These are phyloP conservation scores for Fusarium sp. DNA, from an alignment of 2,329 filamentous ascomycete species.

Conservation along the genomic window DNA sequence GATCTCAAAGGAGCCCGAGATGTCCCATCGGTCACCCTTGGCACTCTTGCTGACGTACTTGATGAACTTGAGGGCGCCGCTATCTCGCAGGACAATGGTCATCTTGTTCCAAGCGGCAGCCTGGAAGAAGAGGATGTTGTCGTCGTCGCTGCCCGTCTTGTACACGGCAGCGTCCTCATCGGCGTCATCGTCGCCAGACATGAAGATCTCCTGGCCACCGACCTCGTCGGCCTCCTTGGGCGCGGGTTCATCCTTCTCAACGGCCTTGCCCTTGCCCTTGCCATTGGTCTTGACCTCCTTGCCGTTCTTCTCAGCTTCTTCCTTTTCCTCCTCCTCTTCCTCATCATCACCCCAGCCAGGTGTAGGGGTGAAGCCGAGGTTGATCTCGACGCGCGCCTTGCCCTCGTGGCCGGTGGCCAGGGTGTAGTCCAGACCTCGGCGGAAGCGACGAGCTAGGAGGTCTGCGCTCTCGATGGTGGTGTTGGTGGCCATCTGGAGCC, in stretches of 20 bases:
- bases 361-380: conserved; percentile 87
- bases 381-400: conserved; percentile 85
- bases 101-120: conserved; percentile 86
- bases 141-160: conserved; percentile 80
- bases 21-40: conserved; percentile 91
- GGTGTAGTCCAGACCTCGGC: conserved; percentile 89
- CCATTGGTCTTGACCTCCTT: conserved; percentile 45
- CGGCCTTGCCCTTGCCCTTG: conserved; percentile 44
- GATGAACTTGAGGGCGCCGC: conserved; percentile 89
- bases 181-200: conserved; percentile 84
- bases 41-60: conserved; percentile 92
- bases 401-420: conserved; percentile 87
- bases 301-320: conserved; percentile 47
- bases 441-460: conserved; percentile 86
- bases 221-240: conserved; percentile 64
- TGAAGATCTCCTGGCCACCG: conserved; percentile 89
- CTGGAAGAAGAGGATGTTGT: conserved; percentile 74
- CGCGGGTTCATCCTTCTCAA: conserved; percentile 39
- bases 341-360: conserved; percentile 84
- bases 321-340: conserved; percentile 57
- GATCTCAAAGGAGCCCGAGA: conserved; percentile 83
- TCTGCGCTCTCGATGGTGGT: conserved; percentile 79
- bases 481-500: conserved; percentile 86
- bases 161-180: conserved; percentile 88
- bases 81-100: conserved; percentile 89